Base-by-base conservation (phyloP, 768 basidiomycete genomes). In the Termitomyces sp. region DNA sequence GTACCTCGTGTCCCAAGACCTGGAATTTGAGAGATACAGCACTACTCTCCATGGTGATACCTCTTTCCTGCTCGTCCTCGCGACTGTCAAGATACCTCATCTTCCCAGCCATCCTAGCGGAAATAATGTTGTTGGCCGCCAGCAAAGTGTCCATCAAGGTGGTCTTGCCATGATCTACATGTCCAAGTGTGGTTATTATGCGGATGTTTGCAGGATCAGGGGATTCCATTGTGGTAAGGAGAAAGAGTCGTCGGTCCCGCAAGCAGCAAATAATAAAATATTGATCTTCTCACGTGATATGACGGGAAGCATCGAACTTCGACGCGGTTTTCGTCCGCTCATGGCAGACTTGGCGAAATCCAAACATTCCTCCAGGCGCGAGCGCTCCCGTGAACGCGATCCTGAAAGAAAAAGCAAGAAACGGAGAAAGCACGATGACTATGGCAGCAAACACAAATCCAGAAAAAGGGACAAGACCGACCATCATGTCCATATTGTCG, bases 11-110 rank as follows among this genome's bases (percentile, higher is more conserved):
- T 35, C 85, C 85, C 72, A 84, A 78, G 53, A 92, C 90, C 58
- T 90, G 88, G 64, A 97, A 99, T 58, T 84, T 82, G 51, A 98
- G 74, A 4, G 91, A 94, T 6, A 98, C 89, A 0, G 97, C 95
- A 68, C 91, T 94, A 60, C 91, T 93, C 71, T 99, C 95, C 97
- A 99, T 98, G 0, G 97, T 98, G 57, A 99, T 99, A 2, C 97
- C 97, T 47, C 97, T 77, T 71, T 98, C 88, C 64, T 98, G 95
- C 65, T 99, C 97, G 63, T 98, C 97, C 67, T 98, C 94, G 60
- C 97, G 79, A 55, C 89, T 92, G 67, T 99, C 97, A 50, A 98
- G 76, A 68, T 96, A 99, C 51, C 97, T 79, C 70, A 98, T 86
- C 68, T 97, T 98, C 10, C 97, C 97, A 2, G 94, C 96, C 86